Evolutionary conservation across 163 green algal genomes (phyloP).

Genomic region (Scenedesmus sp.): DNA sequence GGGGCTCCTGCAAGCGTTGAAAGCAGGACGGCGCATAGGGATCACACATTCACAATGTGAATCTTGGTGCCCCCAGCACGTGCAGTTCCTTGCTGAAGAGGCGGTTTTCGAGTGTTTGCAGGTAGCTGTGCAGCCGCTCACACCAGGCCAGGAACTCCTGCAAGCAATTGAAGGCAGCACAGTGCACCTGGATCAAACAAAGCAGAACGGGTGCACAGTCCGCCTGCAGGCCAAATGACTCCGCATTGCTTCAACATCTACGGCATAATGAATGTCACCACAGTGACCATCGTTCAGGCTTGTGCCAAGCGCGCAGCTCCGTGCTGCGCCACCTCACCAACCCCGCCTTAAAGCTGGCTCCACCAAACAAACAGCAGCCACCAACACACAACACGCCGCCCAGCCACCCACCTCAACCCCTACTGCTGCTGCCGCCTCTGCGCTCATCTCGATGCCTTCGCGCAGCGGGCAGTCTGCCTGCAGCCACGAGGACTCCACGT

Average conservation of each 20-base stretch:
- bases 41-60: not conserved
- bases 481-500: conserved; percentile 60
- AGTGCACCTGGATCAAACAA: not conserved
- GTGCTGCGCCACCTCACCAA: not conserved
- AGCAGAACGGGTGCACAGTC: no score
- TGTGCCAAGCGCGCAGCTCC: no score
- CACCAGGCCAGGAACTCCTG: conserved; percentile 60
- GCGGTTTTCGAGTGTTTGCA: conserved; percentile 87
- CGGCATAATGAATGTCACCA: no score
- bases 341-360: not conserved
- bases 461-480: conserved; percentile 83
- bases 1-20: not conserved
- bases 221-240: no score
- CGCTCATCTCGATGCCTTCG: conserved; percentile 21
- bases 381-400: not conserved
- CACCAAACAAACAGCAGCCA: not conserved
- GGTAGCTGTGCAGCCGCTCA: conserved; percentile 66
- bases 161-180: not conserved
- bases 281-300: no score
- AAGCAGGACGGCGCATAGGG: not conserved
- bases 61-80: conserved; percentile 69
- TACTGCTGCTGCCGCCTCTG: conserved; percentile 38
- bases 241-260: no score
- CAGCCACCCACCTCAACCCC: conserved; percentile 27
- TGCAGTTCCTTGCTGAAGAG: conserved; percentile 96